Conservation (phyloP, 148 eudicot genomes). For the Rhododendron mucronatum region DNA sequence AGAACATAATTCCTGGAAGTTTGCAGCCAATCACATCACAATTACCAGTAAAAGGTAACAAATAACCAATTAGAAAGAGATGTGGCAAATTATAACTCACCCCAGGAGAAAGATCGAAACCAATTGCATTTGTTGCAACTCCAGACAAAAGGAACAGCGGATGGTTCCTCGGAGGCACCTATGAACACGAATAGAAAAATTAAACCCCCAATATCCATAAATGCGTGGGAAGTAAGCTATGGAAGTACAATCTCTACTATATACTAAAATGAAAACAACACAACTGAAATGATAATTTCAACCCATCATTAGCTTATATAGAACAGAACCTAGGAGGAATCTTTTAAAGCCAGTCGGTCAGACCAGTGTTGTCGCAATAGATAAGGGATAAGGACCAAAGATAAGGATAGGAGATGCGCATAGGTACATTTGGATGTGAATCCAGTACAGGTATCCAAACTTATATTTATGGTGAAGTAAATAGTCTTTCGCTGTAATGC, state of each 20-base stretch:
- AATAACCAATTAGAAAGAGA: not conserved
- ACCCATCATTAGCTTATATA: no score
- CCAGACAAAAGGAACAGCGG: slow-evolving; percentile 88
- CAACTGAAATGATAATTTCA: no score
- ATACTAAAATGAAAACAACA: not conserved
- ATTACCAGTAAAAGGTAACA: not conserved
- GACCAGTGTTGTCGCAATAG: no score
- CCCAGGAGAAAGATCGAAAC: slow-evolving; percentile 92
- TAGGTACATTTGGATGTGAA: no score
- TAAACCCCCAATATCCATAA: not conserved
- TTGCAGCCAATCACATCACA: not conserved
- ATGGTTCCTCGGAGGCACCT: slow-evolving; percentile 75
- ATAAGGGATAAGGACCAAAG: no score
- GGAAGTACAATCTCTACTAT: not conserved
- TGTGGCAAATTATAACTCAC: slow-evolving; percentile 27
- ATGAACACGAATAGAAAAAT: not conserved
- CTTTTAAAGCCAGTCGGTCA: not conserved
- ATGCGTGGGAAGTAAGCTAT: not conserved
- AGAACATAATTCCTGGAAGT: not conserved
- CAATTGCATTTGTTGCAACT: slow-evolving; percentile 94
- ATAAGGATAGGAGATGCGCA: no score
- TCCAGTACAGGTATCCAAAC: no score
- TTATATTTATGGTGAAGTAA: no score
- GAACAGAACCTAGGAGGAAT: not conserved
- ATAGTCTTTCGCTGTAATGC: no score